These are phyloP conservation scores for Ocimum tenuiflorum DNA, from an alignment of 257 asterid species.

Conservation along the genomic window DNA sequence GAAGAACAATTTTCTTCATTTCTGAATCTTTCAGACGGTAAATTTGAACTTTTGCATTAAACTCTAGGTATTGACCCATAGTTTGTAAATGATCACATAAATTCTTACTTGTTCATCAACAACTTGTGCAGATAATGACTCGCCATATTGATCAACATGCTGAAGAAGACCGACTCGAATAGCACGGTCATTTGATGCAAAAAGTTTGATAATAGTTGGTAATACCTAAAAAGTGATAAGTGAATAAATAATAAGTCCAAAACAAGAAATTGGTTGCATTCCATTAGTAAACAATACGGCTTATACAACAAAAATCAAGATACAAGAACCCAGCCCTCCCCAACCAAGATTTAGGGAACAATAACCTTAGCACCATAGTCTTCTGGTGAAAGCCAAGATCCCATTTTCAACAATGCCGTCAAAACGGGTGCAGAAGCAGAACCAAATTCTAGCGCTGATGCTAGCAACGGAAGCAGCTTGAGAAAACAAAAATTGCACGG, in stretches of 20 bases:
- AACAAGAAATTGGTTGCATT: slow-evolving; percentile 2
- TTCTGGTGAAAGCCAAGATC: slow-evolving; percentile 77
- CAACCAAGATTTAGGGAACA: slow-evolving; percentile 17
- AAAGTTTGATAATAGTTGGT: slow-evolving; percentile 82
- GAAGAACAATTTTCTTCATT: slow-evolving; percentile 15
- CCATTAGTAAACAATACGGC: slow-evolving; percentile 9
- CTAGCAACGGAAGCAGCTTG: slow-evolving; percentile 94
- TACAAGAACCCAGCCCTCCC: neutral
- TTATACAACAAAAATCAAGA: slow-evolving; percentile 17
- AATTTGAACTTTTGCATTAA: slow-evolving; percentile 6
- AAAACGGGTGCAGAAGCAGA: slow-evolving; percentile 98
- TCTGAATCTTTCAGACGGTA: slow-evolving; percentile 9
- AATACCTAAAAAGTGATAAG: slow-evolving; percentile 43
- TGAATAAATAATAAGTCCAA: no score
- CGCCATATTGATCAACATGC: slow-evolving; percentile 92
- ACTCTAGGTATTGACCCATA: slow-evolving; percentile 8
- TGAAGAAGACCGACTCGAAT: slow-evolving; percentile 84
- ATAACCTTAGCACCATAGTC: slow-evolving; percentile 74
- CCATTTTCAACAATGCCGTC: slow-evolving; percentile 87
- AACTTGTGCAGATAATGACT: slow-evolving; percentile 70
- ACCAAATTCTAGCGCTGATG: slow-evolving; percentile 92
- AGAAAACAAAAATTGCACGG: slow-evolving; percentile 18
- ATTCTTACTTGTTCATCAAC: slow-evolving; percentile 85
- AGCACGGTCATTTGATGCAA: slow-evolving; percentile 85
- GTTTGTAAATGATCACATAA: slow-evolving; percentile 12